These are phyloP conservation scores for Metschnikowia dekortorum DNA, from an alignment of 805 yeast species.

Conservation along the genomic window DNA sequence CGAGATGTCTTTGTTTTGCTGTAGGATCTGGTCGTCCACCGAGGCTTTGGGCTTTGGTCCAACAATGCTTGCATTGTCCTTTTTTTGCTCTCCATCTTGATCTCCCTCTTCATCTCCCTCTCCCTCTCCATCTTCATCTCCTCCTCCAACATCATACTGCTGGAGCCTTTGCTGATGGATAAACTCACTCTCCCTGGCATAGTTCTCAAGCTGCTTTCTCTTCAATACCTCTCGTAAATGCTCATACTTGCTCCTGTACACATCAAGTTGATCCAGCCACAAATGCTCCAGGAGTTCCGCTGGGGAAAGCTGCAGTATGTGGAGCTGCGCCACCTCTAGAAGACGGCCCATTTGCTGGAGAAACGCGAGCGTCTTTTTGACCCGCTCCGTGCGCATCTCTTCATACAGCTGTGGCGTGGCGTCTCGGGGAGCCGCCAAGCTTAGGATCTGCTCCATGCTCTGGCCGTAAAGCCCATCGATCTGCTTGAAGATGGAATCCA, in stretches of 20 bases:
- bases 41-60: slow-evolving; percentile 16
- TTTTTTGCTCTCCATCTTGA: not conserved
- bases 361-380: slow-evolving; percentile 16
- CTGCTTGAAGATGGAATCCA: not conserved
- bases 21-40: slow-evolving; percentile 39
- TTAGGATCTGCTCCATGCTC: slow-evolving; percentile 2
- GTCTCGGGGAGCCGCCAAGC: not conserved
- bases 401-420: not conserved
- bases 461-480: not conserved
- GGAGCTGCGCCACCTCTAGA: slow-evolving; percentile 15
- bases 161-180: slow-evolving; percentile 30
- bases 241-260: slow-evolving; percentile 19
- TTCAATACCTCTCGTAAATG: slow-evolving; percentile 24
- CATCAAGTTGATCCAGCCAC: slow-evolving; percentile 10
- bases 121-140: not conserved
- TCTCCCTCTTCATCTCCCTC: not conserved
- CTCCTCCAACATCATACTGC: slow-evolving; percentile 15
- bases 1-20: slow-evolving; percentile 46
- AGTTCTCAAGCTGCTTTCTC: slow-evolving; percentile 26
- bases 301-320: slow-evolving; percentile 5
- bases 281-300: not conserved
- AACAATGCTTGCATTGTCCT: not conserved
- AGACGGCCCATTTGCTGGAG: slow-evolving; percentile 19
- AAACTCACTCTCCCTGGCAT: slow-evolving; percentile 22
- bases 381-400: slow-evolving; percentile 14